Base-by-base conservation (phyloP, 1,284 basidiomycete genomes). In the Moesziomyces parantarcticus region DNA sequence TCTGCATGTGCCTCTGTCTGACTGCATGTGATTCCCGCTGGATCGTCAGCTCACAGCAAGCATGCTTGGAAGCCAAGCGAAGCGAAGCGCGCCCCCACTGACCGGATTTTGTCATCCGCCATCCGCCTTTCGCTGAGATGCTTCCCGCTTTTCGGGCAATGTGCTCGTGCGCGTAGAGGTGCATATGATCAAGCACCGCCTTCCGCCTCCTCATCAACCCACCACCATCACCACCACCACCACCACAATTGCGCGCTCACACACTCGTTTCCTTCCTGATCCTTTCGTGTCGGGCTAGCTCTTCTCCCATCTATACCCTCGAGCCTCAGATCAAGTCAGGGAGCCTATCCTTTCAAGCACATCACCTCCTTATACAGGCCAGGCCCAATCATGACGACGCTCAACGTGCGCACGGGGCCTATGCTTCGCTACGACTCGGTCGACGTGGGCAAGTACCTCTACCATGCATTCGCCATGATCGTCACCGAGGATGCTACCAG, bases 341-440 rank as follows among this genome's bases (percentile, higher is more conserved):
- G 9, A 8, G 9, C 29, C 11, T 16, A 14, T 36, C n/a, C 34
- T 6, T 25, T 42, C 29, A 26, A 22, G 10, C 16, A 26, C 14
- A 34, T 9, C 26, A 5, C 34, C 3, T 16, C n/a, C 18, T 16
- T 29, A 8, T 13, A 21, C 8, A 20, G 22, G 5, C 20, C 9
- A 34, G 8, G n/a, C 26, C n/a, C 58, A 34, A 56, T 13, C 10
- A 80, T 80, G 79, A 68, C 77, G 23, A 74, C 74, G 2, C 75
- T 77, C 64, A 79, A 79, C 42, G 67, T 76, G 45, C 69, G 72
- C 43, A 74, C 70, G 41, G 94, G 94, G 1, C 95, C 95, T 13
- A 87, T 98, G 42, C 86, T 99, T 69, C 89, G 91, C 65, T 98
- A 96, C 84, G 95, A 98, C 83, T 97, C 93, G 0, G 89, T 93